phyloP scores from a whole-genome alignment of 805 yeast species.

The Candida takata region DNA sequence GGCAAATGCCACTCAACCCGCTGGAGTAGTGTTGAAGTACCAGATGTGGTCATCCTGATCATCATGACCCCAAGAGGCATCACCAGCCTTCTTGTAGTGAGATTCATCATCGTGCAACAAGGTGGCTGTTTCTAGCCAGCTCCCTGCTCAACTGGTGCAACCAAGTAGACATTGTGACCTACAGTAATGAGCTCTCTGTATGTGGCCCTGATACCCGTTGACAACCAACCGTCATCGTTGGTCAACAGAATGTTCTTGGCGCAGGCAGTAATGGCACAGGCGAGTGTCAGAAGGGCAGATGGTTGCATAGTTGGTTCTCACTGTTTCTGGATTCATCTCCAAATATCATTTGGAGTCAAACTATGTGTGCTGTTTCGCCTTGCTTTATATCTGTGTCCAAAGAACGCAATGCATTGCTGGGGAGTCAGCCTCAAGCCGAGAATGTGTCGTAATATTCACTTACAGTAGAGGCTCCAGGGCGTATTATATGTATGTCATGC shows the following conservation, averaged over 20 bases:
- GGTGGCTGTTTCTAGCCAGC: constrained; percentile 36
- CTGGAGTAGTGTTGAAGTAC: constrained; percentile 54
- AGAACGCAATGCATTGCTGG: too few relatives aligned
- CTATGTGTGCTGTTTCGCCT: too few relatives aligned
- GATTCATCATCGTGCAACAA: constrained; percentile 42
- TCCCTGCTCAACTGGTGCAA: constrained; percentile 46
- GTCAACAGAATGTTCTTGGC: constrained; percentile 41
- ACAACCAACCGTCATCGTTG: constrained; percentile 52
- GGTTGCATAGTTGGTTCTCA: too few relatives aligned
- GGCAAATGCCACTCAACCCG: constrained; percentile 43
- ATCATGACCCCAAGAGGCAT: constrained; percentile 52
- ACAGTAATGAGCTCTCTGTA: constrained; percentile 40
- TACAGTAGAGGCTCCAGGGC: too few relatives aligned
- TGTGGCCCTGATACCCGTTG: constrained; percentile 50
- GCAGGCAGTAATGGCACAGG: constrained; percentile 9
- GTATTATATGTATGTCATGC: too few relatives aligned
- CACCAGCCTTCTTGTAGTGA: constrained; percentile 38
- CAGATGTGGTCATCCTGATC: constrained; percentile 34
- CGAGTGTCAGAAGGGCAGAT: constrained; percentile 6
- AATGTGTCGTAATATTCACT: too few relatives aligned
- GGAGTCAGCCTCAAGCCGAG: too few relatives aligned
- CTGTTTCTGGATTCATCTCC: too few relatives aligned
- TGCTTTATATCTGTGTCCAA: too few relatives aligned
- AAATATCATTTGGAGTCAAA: too few relatives aligned
- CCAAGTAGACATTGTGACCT: constrained; percentile 43